phyloP scores from a whole-genome alignment of 768 basidiomycete genomes.

The Suillus placidus region DNA sequence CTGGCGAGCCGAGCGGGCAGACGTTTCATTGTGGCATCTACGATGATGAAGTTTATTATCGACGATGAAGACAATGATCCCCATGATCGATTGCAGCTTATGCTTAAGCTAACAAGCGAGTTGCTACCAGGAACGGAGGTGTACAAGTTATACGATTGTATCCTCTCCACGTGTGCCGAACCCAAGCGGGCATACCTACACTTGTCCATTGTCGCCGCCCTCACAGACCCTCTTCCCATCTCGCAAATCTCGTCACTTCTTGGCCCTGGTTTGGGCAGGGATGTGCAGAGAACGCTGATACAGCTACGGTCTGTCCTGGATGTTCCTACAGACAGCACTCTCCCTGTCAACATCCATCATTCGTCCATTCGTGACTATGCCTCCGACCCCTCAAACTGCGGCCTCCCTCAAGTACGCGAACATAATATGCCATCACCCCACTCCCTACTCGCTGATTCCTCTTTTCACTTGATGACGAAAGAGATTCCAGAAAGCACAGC shows the following conservation, averaged over 20 bases:
- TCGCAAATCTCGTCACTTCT: not conserved
- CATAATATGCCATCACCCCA: not conserved
- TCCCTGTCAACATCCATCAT: not conserved
- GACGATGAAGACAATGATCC: not conserved
- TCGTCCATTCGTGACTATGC: not conserved
- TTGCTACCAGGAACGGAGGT: not conserved
- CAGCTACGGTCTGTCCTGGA: not conserved
- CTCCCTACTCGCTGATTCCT: not conserved
- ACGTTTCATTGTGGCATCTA: not conserved
- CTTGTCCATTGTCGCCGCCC: not conserved
- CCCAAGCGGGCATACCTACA: not conserved
- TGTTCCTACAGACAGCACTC: not conserved
- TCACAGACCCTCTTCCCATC: not conserved
- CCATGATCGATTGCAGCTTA: not conserved
- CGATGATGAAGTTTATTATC: not conserved
- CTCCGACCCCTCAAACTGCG: not conserved
- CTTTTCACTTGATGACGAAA: not conserved
- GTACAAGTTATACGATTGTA: not conserved
- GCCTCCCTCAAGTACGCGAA: not conserved
- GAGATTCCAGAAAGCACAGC: not conserved
- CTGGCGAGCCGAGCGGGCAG: not conserved
- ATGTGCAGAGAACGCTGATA: not conserved
- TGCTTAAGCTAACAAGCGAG: not conserved
- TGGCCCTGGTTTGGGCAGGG: not conserved
- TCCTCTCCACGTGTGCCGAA: not conserved